phyloP scores from a whole-genome alignment of 2,329 filamentous ascomycete genomes.

The Trichoderma pleuroti region DNA sequence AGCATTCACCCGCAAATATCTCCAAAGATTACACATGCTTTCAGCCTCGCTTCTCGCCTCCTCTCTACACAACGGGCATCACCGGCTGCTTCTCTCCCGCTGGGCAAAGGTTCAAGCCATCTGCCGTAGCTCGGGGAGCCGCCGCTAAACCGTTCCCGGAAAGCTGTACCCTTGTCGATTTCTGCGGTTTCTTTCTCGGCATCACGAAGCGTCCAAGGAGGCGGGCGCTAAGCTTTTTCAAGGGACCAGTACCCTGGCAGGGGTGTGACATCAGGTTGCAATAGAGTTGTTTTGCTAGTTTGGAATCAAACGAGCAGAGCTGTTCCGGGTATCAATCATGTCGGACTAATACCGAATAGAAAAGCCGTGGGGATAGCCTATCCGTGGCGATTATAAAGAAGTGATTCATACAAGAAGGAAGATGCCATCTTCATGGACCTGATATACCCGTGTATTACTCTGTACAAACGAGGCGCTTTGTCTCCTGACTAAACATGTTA shows the following conservation, averaged over 20 bases:
- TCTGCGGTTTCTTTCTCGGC: neutral
- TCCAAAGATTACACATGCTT: constrained; percentile 1
- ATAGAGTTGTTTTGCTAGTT: neutral
- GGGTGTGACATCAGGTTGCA: neutral
- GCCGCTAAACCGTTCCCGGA: neutral
- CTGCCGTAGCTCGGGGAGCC: neutral
- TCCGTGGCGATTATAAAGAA: neutral
- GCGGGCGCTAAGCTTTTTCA: neutral
- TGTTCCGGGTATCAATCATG: neutral
- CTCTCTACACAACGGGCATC: neutral
- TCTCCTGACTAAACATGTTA: neutral
- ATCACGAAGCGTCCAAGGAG: neutral
- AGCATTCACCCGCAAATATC: neutral
- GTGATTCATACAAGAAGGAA: neutral
- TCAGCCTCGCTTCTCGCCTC: neutral
- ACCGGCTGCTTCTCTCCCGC: neutral
- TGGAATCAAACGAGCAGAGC: neutral
- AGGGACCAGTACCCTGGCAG: constrained; percentile 6
- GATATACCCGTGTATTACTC: neutral
- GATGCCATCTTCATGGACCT: neutral
- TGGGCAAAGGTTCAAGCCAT: neutral
- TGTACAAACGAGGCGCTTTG: neutral
- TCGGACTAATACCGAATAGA: neutral
- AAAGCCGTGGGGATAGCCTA: constrained; percentile 10
- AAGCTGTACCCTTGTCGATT: constrained; percentile 5